Evolutionary conservation across 176 grass and related monocot genomes (phyloP).

Genomic region (Bolboschoenus planiculmis): DNA sequence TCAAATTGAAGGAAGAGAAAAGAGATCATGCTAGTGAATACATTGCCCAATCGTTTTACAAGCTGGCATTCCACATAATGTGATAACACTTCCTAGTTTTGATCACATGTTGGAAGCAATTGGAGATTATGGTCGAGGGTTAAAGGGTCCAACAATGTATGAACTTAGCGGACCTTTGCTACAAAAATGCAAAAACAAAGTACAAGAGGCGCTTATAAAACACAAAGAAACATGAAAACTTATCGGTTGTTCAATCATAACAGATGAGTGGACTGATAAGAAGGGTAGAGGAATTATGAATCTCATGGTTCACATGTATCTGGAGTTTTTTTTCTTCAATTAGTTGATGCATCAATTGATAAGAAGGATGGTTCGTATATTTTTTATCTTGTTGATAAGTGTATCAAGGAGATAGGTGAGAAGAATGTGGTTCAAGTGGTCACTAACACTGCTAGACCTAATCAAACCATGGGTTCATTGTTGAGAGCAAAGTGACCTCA

Average conservation of each 20-base stretch:
- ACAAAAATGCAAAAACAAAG: background rate
- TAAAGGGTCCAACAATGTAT: too few species aligned
- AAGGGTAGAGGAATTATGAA: constrained; percentile 11
- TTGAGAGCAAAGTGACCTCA: too few species aligned
- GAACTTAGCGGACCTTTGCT: too few species aligned
- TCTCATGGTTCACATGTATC: constrained; percentile 11
- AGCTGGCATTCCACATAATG: background rate
- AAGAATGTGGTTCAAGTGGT: constrained; percentile 21
- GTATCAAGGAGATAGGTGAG: too few species aligned
- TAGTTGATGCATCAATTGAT: background rate
- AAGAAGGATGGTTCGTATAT: background rate
- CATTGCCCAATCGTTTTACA: background rate
- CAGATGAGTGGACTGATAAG: constrained; percentile 11
- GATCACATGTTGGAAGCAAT: too few species aligned
- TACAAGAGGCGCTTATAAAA: background rate
- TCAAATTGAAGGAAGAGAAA: background rate
- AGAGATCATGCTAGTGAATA: background rate
- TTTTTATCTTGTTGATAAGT: background rate
- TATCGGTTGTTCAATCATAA: background rate
- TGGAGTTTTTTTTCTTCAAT: background rate
- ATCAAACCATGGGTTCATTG: background rate
- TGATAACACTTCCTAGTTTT: too few species aligned
- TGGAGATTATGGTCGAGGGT: too few species aligned
- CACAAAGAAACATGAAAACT: background rate
- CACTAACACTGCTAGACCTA: background rate